Base-by-base conservation (phyloP, 2,329 filamentous ascomycete species). In the Knufia petricola region DNA sequence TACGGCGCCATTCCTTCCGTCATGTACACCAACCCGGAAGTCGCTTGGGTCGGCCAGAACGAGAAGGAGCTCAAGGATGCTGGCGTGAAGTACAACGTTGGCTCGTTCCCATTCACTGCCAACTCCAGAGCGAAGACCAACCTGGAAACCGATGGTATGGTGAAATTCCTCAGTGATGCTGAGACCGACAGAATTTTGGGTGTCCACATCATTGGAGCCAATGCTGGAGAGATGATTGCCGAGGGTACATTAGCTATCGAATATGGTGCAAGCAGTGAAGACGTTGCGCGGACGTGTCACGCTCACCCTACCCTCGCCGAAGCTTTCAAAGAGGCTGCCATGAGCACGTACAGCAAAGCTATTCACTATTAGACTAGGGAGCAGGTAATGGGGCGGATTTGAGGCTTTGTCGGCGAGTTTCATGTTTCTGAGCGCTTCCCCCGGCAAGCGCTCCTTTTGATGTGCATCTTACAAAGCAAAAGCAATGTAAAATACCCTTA, bases 121-220 rank as follows among this genome's bases (percentile, higher is more conserved):
- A 98, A 98, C 80, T 95, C 87, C 51, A 84, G 92, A 67, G 92
- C 92, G 61, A 98, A 96, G 85, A 98, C 92, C 65, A 98, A 96
- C 76, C 76, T 94, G 59, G 92, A 98, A 66, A 86, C 86, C 30
- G 92, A 98, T 51, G 92, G 92, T 60, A 73, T 95, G 69, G 92
- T 98, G 61, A 98, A 98, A 79, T 94, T 98, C 74, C 76, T 98
- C 54, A 84, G 89, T 31, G 92, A 98, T 66, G 87, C 88, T 45
- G 86, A 96, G 78, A 98, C 92, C 30, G 92, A 98, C 71, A 81
- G 92, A 59, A 84, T 98, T 59, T 76, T 98, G 55, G 92, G 92
- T 58, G 84, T 95, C 56, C 92, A 98, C 77, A 96, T 98, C 69
- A 84, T 98, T 61, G 92, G 92, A 52, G 78, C 92, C 60, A 92